Percentiles rank a stretch among this genome's conserved stretches.
Conservation (phyloP, 257 asterid species). For the Lycium barbarum region DNA sequence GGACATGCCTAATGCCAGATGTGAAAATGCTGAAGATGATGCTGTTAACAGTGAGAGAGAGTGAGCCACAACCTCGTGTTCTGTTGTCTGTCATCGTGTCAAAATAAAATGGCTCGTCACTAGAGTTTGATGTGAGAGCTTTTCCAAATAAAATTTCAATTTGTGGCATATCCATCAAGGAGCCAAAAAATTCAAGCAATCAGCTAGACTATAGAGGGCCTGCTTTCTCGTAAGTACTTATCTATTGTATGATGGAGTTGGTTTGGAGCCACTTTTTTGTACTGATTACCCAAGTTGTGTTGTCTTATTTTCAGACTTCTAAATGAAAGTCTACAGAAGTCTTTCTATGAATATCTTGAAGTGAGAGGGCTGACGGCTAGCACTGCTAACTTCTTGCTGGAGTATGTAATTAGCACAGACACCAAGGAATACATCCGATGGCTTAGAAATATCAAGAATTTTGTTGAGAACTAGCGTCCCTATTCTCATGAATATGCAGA, state of each 20-base stretch:
- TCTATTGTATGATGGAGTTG: conserved; percentile 7
- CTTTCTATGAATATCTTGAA: conserved; percentile 36
- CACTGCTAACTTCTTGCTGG: conserved; percentile 35
- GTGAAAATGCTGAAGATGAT: conserved; percentile 19
- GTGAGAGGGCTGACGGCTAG: conserved; percentile 39
- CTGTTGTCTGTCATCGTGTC: conserved; percentile 29
- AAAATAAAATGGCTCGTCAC: conserved; percentile 31
- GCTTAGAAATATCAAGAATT: conserved; percentile 30
- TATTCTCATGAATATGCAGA: neutral
- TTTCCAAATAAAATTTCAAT: conserved; percentile 33
- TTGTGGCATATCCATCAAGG: conserved; percentile 12
- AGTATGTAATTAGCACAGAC: conserved; percentile 40
- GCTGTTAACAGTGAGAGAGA: neutral
- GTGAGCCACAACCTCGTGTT: conserved; percentile 30
- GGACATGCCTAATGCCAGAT: conserved; percentile 57
- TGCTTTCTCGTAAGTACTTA: conserved; percentile 26
- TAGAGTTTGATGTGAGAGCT: conserved; percentile 36
- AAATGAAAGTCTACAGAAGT: conserved; percentile 25
- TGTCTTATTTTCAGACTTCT: neutral
- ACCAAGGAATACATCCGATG: conserved; percentile 37
- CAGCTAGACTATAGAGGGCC: conserved; percentile 16
- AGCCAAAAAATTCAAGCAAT: neutral
- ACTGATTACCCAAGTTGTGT: neutral
- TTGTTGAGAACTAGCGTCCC: conserved; percentile 13
- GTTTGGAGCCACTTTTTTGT: neutral